Percentiles rank a stretch among this genome's conserved stretches.
Conservation (phyloP, 345 rosid genomes). For the Crucihimalaya himalaica region DNA sequence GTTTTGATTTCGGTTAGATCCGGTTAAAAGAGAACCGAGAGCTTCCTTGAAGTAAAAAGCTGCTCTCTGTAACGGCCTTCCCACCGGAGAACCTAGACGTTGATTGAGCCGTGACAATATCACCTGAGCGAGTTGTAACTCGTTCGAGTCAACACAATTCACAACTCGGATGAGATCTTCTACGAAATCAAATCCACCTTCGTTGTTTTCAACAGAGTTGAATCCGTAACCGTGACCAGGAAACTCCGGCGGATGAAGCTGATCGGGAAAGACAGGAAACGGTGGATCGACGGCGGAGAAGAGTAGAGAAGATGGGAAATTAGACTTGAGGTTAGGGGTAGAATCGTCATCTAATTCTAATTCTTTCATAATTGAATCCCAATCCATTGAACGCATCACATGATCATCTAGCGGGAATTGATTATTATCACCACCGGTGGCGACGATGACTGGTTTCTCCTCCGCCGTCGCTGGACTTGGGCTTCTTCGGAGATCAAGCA, state of each 20-base stretch:
- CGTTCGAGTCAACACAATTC: constrained; percentile 70
- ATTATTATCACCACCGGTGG: constrained; percentile 8
- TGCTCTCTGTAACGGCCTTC: constrained; percentile 78
- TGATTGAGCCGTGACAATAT: constrained; percentile 81
- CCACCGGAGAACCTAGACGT: constrained; percentile 56
- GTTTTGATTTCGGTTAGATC: constrained; percentile 44
- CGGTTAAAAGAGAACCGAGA: constrained; percentile 55
- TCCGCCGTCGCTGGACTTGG: constrained; percentile 21
- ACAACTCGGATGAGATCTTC: constrained; percentile 79
- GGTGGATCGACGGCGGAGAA: constrained; percentile 14
- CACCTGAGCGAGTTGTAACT: constrained; percentile 71
- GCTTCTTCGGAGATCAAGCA: constrained; percentile 29
- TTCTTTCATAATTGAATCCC: constrained; percentile 84
- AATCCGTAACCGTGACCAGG: constrained; percentile 4
- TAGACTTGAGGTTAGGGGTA: constrained; percentile 33
- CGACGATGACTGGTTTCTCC: constrained; percentile 21
- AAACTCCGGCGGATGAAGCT: constrained; percentile 26
- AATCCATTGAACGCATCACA: constrained; percentile 65
- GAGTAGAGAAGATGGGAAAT: background rate
- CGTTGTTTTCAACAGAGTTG: background rate
- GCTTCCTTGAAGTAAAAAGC: constrained; percentile 90
- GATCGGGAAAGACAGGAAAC: constrained; percentile 28
- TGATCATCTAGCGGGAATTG: constrained; percentile 46
- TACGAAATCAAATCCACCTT: constrained; percentile 51
- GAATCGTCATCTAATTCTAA: constrained; percentile 60